Evolutionary conservation across 306 rosid species (phyloP), one percentile per base, ranked within the genome.

Genomic region (Glycine latifolia): DNA sequence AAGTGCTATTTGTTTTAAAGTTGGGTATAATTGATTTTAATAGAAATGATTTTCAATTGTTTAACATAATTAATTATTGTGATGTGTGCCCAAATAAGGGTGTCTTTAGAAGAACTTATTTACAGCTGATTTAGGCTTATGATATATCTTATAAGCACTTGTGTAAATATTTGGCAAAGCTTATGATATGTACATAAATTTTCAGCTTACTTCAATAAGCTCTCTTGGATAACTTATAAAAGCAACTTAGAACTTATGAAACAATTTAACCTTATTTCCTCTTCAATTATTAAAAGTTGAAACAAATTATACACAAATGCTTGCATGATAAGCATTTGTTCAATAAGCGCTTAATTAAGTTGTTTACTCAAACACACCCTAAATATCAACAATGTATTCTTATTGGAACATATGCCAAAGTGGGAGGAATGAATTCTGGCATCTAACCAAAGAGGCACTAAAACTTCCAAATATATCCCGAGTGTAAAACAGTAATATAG

Each of bases 381-480:
- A 61, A 20, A 61, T 61, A 6, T 26, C 41, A 61, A 26, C 41
- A 43, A 43, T 43, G 6, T 1, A 43, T 43, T 20, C 20, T 20
- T 4, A 61, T 4, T 26, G 41, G 13, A 61, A 61, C 43, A 61
- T 10, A 11, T 31, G 8, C 67, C 43, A 31, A 14, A 39, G 43
- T 39, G 43, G 43, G 43, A 39, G 5, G 43, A 39, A 39, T 39
- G 3, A 20, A 39, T 3, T 39, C 6, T 39, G 43, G 43, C 43
- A 39, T 4, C 43, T 39, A 39, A 39, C 44, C 44, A 61, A 14
- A 60, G 41, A 39, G 41, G 2, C 41, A 60, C 13, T 56, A 68
- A 9, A 70, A 31, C 71, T 58, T 69, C 67, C 59, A 59, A 71
- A n/a, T 71, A 68, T 71, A 79, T 39, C 55, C 62, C n/a, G 4